Conservation (phyloP, 768 basidiomycete species). For the Mycena chlorophos region DNA sequence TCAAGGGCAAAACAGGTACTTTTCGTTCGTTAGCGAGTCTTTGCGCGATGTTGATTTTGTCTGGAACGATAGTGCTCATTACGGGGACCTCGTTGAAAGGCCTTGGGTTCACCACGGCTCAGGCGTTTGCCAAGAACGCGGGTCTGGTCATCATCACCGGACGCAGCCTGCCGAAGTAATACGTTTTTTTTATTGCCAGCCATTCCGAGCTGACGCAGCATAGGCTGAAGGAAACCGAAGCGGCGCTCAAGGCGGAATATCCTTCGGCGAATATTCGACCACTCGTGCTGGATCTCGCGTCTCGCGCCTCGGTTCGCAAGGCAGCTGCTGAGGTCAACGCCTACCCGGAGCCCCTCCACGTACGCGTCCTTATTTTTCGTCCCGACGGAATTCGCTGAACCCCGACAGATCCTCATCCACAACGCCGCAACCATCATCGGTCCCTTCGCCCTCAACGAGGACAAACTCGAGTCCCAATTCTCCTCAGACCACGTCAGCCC, state of each 20-base stretch:
- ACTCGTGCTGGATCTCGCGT: constrained; percentile 7
- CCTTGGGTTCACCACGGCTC: background rate
- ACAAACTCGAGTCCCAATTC: constrained; percentile 8
- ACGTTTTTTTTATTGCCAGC: background rate
- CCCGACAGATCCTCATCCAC: constrained; percentile 14
- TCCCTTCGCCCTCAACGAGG: constrained; percentile 1
- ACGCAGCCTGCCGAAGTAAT: constrained; percentile 1
- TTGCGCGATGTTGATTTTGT: too few species aligned
- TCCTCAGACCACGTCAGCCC: constrained; percentile 7
- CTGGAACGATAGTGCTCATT: background rate
- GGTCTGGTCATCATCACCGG: constrained; percentile 11
- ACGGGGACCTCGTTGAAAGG: constrained; percentile 2
- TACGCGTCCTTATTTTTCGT: background rate
- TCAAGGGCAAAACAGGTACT: constrained; percentile 8
- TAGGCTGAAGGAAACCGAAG: background rate
- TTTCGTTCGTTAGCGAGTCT: background rate
- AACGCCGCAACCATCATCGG: constrained; percentile 8
- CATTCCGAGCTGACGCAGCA: background rate
- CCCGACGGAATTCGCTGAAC: background rate
- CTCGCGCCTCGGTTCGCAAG: constrained; percentile 2
- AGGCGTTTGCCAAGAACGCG: constrained; percentile 2
- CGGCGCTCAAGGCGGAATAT: constrained; percentile 2
- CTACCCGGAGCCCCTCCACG: constrained; percentile 6
- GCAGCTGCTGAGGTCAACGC: constrained; percentile 14
- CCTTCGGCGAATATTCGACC: constrained; percentile 2